phyloP scores from a whole-genome alignment of 345 rosid species.

The Boechera retrofracta region DNA sequence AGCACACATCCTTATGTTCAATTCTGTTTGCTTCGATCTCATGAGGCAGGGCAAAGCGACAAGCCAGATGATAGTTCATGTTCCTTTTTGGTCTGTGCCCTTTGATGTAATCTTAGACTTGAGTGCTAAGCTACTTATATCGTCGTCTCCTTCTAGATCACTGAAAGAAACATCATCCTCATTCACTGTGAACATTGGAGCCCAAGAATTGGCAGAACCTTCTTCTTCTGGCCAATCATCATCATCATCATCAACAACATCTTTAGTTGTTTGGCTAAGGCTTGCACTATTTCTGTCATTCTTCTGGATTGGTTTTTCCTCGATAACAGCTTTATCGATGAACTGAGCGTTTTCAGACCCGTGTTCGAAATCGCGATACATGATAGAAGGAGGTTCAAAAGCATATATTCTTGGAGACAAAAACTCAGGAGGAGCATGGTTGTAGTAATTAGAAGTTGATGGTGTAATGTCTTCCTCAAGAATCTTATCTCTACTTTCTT shows the following conservation, averaged over 20 bases:
- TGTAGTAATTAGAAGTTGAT: conserved; percentile 46
- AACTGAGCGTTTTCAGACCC: conserved; percentile 58
- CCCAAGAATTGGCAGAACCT: conserved; percentile 55
- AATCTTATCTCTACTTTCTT: conserved; percentile 39
- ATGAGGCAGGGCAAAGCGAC: conserved; percentile 14
- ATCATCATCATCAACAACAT: conserved; percentile 65
- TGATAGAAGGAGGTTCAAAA: conserved; percentile 48
- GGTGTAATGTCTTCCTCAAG: conserved; percentile 49
- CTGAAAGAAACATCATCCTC: conserved; percentile 98
- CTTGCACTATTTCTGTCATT: conserved; percentile 42
- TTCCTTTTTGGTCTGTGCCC: conserved; percentile 16
- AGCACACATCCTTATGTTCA: conserved; percentile 37
- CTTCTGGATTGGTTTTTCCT: conserved; percentile 56
- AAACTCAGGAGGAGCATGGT: conserved; percentile 51
- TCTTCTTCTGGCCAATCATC: conserved; percentile 95
- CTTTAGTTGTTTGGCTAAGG: conserved; percentile 47
- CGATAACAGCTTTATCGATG: conserved; percentile 73
- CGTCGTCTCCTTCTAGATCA: conserved; percentile 95
- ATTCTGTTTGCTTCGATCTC: conserved; percentile 28
- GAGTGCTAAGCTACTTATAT: conserved; percentile 48
- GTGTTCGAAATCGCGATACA: conserved; percentile 52
- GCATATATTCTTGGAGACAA: conserved; percentile 50
- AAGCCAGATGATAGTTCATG: conserved; percentile 28
- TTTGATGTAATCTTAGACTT: conserved; percentile 38
- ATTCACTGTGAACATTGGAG: conserved; percentile 58